These are phyloP conservation scores for Coemansia sp. DNA, from an alignment of 192 early-diverging fungal genomes.

Conservation along the genomic window DNA sequence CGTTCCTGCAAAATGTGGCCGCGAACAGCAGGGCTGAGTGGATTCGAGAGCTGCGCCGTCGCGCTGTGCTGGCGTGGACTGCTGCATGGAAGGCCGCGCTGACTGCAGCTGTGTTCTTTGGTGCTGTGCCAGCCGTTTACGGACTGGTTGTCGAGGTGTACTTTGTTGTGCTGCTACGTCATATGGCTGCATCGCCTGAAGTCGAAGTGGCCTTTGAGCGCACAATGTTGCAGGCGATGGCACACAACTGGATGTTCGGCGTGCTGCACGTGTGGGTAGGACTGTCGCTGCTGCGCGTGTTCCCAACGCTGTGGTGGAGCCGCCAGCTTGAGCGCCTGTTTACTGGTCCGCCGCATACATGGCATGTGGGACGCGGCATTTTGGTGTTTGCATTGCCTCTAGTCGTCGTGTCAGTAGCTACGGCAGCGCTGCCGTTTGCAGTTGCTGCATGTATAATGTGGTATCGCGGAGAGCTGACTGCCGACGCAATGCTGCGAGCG, in stretches of 20 bases:
- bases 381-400: constrained; percentile 28
- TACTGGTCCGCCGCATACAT: constrained; percentile 36
- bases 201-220: constrained; percentile 9
- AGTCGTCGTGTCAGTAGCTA: constrained; percentile 4
- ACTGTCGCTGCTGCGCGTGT: constrained; percentile 26
- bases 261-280: constrained; percentile 32
- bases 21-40: not conserved
- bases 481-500: constrained; percentile 11
- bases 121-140: constrained; percentile 24
- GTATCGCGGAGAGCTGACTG: constrained; percentile 15
- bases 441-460: constrained; percentile 17
- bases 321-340: constrained; percentile 28
- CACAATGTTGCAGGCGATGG: constrained; percentile 23
- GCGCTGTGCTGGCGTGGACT: constrained; percentile 14
- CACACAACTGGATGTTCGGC: constrained; percentile 45
- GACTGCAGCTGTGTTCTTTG: constrained; percentile 23
- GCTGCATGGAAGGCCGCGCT: constrained; percentile 11
- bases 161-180: constrained; percentile 31
- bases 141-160: constrained; percentile 45
- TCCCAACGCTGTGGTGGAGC: constrained; percentile 18
- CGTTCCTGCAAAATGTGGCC: not conserved
- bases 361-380: constrained; percentile 30
- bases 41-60: constrained; percentile 11
- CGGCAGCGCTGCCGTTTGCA: constrained; percentile 19
- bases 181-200: constrained; percentile 5